Evolutionary conservation across 371 early-diverging fungal genomes (phyloP).

Genomic region (Mucor piriformis): DNA sequence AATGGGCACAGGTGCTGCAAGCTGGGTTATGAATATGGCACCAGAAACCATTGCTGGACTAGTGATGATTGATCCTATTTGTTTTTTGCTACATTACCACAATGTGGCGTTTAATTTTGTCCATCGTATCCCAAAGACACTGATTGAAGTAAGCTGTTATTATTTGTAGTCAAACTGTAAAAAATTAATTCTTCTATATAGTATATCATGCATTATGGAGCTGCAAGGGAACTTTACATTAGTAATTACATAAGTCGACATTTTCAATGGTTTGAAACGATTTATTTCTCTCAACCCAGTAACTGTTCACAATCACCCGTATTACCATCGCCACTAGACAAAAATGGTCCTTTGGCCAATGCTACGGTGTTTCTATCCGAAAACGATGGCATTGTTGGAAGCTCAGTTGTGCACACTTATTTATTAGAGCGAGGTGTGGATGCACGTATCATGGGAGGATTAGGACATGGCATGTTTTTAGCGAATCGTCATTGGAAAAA

Average conservation of each 20-base stretch:
- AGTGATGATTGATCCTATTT: constrained; percentile 72
- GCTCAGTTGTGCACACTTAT: constrained; percentile 36
- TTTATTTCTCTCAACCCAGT: constrained; percentile 42
- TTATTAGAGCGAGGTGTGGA: constrained; percentile 29
- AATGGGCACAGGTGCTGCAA: constrained; percentile 59
- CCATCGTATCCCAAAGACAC: constrained; percentile 54
- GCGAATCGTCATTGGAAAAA: constrained; percentile 43
- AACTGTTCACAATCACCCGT: background rate
- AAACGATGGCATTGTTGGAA: constrained; percentile 49
- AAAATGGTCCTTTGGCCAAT: constrained; percentile 20
- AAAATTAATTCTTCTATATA: background rate
- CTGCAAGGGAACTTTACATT: constrained; percentile 66
- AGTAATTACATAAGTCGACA: constrained; percentile 65
- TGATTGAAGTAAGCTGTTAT: constrained; percentile 47
- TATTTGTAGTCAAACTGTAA: background rate
- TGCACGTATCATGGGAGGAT: constrained; percentile 40
- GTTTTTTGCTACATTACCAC: constrained; percentile 65
- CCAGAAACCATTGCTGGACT: constrained; percentile 54
- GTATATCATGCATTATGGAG: constrained; percentile 61
- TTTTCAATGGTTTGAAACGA: constrained; percentile 65
- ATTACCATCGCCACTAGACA: constrained; percentile 7
- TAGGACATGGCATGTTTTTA: constrained; percentile 58
- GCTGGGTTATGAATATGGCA: constrained; percentile 48
- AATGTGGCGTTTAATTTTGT: constrained; percentile 72
- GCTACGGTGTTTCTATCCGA: constrained; percentile 49